Evolutionary conservation across 768 basidiomycete genomes (phyloP).

Genomic region (Suillus occidentalis): DNA sequence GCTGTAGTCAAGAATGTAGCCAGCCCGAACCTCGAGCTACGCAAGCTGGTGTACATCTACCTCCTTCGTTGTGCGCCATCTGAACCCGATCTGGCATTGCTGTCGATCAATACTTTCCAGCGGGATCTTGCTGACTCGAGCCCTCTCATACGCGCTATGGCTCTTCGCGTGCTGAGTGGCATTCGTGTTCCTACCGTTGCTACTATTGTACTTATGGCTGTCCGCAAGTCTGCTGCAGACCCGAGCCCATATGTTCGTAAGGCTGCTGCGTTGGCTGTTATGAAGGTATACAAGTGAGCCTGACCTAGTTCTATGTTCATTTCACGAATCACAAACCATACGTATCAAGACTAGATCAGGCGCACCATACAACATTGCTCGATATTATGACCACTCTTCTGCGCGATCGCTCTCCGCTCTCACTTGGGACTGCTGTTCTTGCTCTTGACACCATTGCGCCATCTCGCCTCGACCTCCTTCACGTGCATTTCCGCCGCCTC

Average conservation of each 20-base stretch:
- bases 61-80: slow-evolving; percentile 90
- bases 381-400: slow-evolving; percentile 62
- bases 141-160: slow-evolving; percentile 95
- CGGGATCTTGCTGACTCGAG: slow-evolving; percentile 91
- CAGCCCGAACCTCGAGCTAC: slow-evolving; percentile 86
- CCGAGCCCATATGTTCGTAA: slow-evolving; percentile 94
- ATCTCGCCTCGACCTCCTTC: slow-evolving; percentile 81
- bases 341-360: slow-evolving; percentile 61
- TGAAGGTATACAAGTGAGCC: slow-evolving; percentile 76
- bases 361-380: slow-evolving; percentile 72
- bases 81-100: slow-evolving; percentile 91
- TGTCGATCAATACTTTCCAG: slow-evolving; percentile 99
- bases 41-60: slow-evolving; percentile 98
- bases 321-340: slow-evolving; percentile 2
- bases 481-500: slow-evolving; percentile 82
- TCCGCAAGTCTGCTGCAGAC: slow-evolving; percentile 91
- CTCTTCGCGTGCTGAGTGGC: slow-evolving; percentile 87
- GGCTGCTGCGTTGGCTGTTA: slow-evolving; percentile 86
- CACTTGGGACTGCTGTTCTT: slow-evolving; percentile 80
- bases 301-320: slow-evolving; percentile 17
- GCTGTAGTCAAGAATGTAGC: slow-evolving; percentile 98
- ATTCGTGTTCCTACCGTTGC: slow-evolving; percentile 90
- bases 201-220: slow-evolving; percentile 79
- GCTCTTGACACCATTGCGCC: slow-evolving; percentile 91
- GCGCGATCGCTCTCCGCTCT: slow-evolving; percentile 79